phyloP scores from a whole-genome alignment of 2,329 filamentous ascomycete genomes.

The Alternaria sp. region DNA sequence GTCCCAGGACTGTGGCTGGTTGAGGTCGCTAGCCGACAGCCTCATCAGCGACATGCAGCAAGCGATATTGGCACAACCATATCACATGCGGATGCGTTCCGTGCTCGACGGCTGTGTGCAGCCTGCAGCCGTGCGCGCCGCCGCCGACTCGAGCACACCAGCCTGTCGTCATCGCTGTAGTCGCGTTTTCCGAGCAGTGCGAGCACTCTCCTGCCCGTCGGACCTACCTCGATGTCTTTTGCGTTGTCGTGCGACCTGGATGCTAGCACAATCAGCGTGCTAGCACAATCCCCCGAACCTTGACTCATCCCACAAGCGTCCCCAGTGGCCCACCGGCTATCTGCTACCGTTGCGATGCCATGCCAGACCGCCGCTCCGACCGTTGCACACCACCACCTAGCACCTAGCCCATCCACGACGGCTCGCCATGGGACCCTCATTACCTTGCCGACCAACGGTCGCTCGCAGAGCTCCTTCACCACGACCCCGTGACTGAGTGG shows the following conservation, averaged over 20 bases:
- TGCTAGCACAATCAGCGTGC: not conserved
- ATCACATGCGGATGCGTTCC: slow-evolving; percentile 19
- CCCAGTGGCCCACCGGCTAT: slow-evolving; percentile 4
- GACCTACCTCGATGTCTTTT: slow-evolving; percentile 10
- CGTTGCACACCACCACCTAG: slow-evolving; percentile 21
- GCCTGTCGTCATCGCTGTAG: slow-evolving; percentile 17
- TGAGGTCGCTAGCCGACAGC: slow-evolving; percentile 19
- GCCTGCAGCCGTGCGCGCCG: slow-evolving; percentile 10
- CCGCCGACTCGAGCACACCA: slow-evolving; percentile 11
- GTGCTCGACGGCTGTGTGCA: slow-evolving; percentile 33
- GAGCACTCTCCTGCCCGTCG: slow-evolving; percentile 3
- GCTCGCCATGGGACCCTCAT: slow-evolving; percentile 30
- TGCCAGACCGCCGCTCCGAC: slow-evolving; percentile 37
- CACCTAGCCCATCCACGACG: slow-evolving; percentile 17
- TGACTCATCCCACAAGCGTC: slow-evolving; percentile 28
- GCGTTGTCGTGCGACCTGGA: slow-evolving; percentile 16
- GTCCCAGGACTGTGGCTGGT: slow-evolving; percentile 19
- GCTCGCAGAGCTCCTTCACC: slow-evolving; percentile 32
- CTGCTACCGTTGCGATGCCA: slow-evolving; percentile 8
- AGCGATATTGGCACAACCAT: slow-evolving; percentile 33
- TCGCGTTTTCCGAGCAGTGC: not conserved
- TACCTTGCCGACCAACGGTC: slow-evolving; percentile 37
- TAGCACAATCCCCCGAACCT: slow-evolving; percentile 1
- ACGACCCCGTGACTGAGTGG: slow-evolving; percentile 43
- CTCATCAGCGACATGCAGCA: slow-evolving; percentile 33